phyloP scores from a whole-genome alignment of 2,329 filamentous ascomycete species.

The Cryphonectria parasitica region DNA sequence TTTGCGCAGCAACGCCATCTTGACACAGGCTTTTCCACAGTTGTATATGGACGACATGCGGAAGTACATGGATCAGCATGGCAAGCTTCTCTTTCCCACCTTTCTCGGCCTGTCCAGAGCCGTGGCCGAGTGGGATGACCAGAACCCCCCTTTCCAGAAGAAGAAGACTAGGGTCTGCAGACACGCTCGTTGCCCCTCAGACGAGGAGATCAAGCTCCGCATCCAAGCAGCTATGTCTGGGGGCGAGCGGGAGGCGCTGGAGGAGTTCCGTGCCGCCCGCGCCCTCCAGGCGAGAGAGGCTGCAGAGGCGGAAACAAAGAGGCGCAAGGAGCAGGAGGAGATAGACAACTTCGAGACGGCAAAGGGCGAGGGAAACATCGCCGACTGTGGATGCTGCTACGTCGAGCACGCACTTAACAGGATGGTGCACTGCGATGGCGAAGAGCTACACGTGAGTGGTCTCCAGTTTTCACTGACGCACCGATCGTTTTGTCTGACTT shows the following conservation, averaged over 20 bases:
- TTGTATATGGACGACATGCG: constrained; percentile 37
- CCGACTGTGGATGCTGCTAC: constrained; percentile 77
- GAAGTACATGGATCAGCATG: constrained; percentile 32
- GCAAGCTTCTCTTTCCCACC: constrained; percentile 40
- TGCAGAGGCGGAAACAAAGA: constrained; percentile 32
- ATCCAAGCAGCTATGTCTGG: constrained; percentile 22
- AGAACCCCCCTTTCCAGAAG: constrained; percentile 32
- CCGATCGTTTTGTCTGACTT: background rate
- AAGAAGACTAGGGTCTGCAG: constrained; percentile 39
- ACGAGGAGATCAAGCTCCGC: constrained; percentile 26
- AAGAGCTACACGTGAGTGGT: constrained; percentile 52
- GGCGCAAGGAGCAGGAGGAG: constrained; percentile 41
- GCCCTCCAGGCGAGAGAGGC: constrained; percentile 36
- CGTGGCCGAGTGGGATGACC: constrained; percentile 31
- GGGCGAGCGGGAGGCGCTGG: constrained; percentile 38
- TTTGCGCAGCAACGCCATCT: constrained; percentile 34
- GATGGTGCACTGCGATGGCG: constrained; percentile 68
- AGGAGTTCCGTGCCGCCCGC: constrained; percentile 47
- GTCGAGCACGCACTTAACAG: constrained; percentile 67
- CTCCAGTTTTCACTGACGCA: background rate
- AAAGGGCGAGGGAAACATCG: constrained; percentile 53
- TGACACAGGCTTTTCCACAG: constrained; percentile 43
- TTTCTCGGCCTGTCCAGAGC: constrained; percentile 40
- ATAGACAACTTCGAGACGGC: constrained; percentile 47
- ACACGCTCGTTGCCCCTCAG: constrained; percentile 27